Evolutionary conservation across 1,139 yeast species (phyloP), one percentile per base, ranked within the genome.

Genomic region (Debaryomyces fabryi): DNA sequence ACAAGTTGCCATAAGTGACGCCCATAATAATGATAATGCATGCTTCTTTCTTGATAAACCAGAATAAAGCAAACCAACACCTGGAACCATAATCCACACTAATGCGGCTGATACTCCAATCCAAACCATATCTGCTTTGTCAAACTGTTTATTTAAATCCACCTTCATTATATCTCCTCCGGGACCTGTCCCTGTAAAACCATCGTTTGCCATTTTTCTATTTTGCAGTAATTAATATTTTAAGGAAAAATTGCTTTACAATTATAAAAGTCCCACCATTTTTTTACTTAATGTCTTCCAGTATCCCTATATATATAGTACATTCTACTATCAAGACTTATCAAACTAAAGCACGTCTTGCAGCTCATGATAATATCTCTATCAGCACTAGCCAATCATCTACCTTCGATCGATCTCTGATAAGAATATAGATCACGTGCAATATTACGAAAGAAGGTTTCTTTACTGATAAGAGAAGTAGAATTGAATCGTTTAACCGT

Each of bases 11-110:
- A 89, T 90, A 65, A 92, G 74, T 3, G 96, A 85, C n/a, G 96
- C 95, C 97, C 97, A 92, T 52, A 92, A 72, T 49, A 92, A 76
- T 9, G 97, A 87, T 51, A 91, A 74, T 13, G 97, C 96, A 62
- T 92, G 97, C 71, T 90, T 89, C 68, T 91, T 91, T 68, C 98
- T 82, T 8, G 96, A 85, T 54, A 91, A 74, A 56, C 98, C 98
- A 30, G 96, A 88, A 70, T 92, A 92, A 53, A 91, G 74, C 46
- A 92, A 72, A 50, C 97, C 98, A 46, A 92, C 85, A 52, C 98
- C 98, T 30, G 97, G 97, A 64, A 86, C 82, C 97, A 92, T 91
- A 60, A 91, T 82, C 93, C 96, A 90, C 53, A 91, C 97, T 50
- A 91, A 76, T 15, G 81, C 85, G 6, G 85, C 82, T 9, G 93